Evolutionary conservation across 2,329 filamentous ascomycete genomes (phyloP).

Genomic region (Aspergillus eucalypticola): DNA sequence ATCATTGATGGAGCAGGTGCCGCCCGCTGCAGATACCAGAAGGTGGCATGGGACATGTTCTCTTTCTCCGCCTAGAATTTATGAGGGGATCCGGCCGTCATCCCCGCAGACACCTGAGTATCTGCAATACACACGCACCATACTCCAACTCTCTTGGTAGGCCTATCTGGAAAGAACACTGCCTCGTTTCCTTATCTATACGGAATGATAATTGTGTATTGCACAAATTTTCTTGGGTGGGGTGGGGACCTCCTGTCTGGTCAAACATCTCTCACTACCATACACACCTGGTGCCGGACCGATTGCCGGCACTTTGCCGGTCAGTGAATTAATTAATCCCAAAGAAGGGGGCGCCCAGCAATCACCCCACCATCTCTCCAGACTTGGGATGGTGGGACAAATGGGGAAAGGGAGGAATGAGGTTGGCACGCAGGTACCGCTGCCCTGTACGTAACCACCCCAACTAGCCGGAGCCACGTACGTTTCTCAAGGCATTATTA

Average conservation of each 20-base stretch:
- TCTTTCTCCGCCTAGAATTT: not conserved
- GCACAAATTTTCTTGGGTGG: not conserved
- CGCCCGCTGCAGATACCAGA: not conserved
- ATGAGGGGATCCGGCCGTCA: not conserved
- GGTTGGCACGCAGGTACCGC: conserved; percentile 24
- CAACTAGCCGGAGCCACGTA: not conserved
- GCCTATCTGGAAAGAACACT: too few relatives aligned
- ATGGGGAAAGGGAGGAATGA: conserved; percentile 16
- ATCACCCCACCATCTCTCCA: conserved; percentile 18
- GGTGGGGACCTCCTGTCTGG: not conserved
- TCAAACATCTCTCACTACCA: not conserved
- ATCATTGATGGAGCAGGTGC: not conserved
- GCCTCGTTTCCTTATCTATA: not conserved
- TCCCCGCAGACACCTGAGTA: not conserved
- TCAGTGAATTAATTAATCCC: not conserved
- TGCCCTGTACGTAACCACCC: conserved; percentile 14
- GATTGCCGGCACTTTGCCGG: conserved; percentile 19
- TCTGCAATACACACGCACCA: not conserved
- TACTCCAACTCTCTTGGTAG: not conserved
- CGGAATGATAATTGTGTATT: not conserved
- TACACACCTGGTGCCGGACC: conserved; percentile 15
- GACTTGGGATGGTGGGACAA: conserved; percentile 18
- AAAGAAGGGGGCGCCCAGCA: not conserved
- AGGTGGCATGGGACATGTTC: not conserved
- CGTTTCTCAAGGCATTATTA: not conserved